A percentile compares a stretch with the other conserved stretches of the same genome.
Evolutionary conservation across 768 basidiomycete genomes (phyloP).

Genomic region (Russula vinacea): DNA sequence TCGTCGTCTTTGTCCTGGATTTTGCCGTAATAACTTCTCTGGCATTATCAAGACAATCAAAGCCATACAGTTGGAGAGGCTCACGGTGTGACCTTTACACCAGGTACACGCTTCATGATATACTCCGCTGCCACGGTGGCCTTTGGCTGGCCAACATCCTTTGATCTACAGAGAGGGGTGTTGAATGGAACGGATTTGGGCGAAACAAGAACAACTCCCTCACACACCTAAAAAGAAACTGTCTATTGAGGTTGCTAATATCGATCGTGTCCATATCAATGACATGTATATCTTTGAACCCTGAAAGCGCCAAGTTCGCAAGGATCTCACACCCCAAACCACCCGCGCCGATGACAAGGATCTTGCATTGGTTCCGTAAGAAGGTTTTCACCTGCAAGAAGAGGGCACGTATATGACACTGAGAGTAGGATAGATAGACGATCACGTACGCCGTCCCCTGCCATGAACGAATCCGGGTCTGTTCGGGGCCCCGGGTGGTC

Average conservation of each 20-base stretch:
- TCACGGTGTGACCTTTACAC: conserved; percentile 95
- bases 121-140: conserved; percentile 93
- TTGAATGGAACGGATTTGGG: conserved; percentile 3
- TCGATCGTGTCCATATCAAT: conserved; percentile 99
- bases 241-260: conserved; percentile 96
- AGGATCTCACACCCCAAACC: conserved; percentile 97
- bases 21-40: conserved; percentile 83
- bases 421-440: neutral
- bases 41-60: conserved; percentile 13
- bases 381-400: conserved; percentile 76
- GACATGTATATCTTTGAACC: conserved; percentile 98
- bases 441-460: conserved; percentile 71
- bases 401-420: conserved; percentile 1
- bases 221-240: conserved; percentile 90
- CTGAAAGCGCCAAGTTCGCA: conserved; percentile 91
- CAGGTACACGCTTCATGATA: conserved; percentile 94
- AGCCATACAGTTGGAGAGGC: conserved; percentile 35
- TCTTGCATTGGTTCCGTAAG: conserved; percentile 78
- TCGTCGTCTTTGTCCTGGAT: conserved; percentile 96
- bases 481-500: conserved; percentile 88
- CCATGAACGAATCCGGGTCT: conserved; percentile 66
- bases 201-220: neutral
- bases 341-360: conserved; percentile 96
- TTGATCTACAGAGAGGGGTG: conserved; percentile 48
- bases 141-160: conserved; percentile 93